Percentiles rank a stretch among this genome's conserved stretches.
phyloP scores from a whole-genome alignment of 352 stramenopile species.

The Globisporangium sylvaticum region DNA sequence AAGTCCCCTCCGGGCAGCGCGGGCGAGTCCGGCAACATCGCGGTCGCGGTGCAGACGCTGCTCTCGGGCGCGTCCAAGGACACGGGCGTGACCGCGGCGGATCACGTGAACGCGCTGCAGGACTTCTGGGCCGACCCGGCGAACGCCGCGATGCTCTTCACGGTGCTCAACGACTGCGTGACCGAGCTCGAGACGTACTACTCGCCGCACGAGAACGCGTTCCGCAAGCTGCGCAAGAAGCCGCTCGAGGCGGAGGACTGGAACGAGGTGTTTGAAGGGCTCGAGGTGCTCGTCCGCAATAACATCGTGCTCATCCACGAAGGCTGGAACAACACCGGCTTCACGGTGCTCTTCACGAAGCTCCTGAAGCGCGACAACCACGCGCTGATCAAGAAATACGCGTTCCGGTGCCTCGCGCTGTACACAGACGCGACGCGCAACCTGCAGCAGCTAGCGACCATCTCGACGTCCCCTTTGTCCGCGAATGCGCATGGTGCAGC shows the following conservation, averaged over 20 bases:
- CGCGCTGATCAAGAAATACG: slow-evolving; percentile 88
- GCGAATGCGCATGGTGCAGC: slow-evolving; percentile 19
- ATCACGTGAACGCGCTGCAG: slow-evolving; percentile 44
- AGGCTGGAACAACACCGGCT: slow-evolving; percentile 78
- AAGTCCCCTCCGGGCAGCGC: slow-evolving; percentile 42
- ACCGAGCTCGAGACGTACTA: slow-evolving; percentile 83
- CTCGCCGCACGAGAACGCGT: slow-evolving; percentile 73
- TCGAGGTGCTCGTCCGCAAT: slow-evolving; percentile 79
- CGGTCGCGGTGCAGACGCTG: slow-evolving; percentile 63
- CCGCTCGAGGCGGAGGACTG: slow-evolving; percentile 83
- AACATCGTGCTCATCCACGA: slow-evolving; percentile 65
- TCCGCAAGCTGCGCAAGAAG: slow-evolving; percentile 79
- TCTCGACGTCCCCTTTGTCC: slow-evolving; percentile 25
- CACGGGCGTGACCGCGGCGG: slow-evolving; percentile 19
- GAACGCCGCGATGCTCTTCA: slow-evolving; percentile 71
- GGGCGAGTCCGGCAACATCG: slow-evolving; percentile 52
- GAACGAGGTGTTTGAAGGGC: slow-evolving; percentile 85
- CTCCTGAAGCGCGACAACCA: slow-evolving; percentile 84
- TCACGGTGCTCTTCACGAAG: slow-evolving; percentile 83
- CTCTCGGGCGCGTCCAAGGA: slow-evolving; percentile 55
- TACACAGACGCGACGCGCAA: slow-evolving; percentile 78
- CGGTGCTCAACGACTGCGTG: slow-evolving; percentile 78
- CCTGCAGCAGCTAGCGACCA: slow-evolving; percentile 52
- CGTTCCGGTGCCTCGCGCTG: slow-evolving; percentile 78
- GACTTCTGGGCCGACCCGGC: slow-evolving; percentile 77